These are phyloP conservation scores for Chrysosporium keratinophilum DNA, from an alignment of 2,329 filamentous ascomycete species.

Conservation along the genomic window DNA sequence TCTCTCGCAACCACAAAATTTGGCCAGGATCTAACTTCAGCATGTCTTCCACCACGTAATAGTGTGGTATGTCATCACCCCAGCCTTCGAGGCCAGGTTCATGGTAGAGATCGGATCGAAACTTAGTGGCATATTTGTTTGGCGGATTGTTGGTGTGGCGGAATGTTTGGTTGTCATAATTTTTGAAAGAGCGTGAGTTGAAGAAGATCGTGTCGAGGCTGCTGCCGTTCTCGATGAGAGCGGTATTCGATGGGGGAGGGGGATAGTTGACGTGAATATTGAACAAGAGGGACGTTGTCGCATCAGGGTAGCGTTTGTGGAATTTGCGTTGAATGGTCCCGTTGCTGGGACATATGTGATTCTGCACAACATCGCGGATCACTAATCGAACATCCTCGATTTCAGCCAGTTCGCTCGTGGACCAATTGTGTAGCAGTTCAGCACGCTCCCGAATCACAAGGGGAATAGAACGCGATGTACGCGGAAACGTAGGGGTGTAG, in stretches of 20 bases:
- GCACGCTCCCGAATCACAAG: constrained; percentile 43
- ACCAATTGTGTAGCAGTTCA: constrained; percentile 50
- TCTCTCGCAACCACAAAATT: constrained; percentile 47
- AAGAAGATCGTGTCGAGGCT: constrained; percentile 1
- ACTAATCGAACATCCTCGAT: constrained; percentile 49
- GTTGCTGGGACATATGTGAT: constrained; percentile 52
- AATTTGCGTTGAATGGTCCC: constrained; percentile 50
- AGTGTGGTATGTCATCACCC: constrained; percentile 54
- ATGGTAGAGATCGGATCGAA: constrained; percentile 40
- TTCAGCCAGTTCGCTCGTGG: constrained; percentile 45
- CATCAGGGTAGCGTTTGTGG: constrained; percentile 45
- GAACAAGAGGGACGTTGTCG: constrained; percentile 42
- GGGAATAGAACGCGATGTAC: constrained; percentile 40
- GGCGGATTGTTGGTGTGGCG: constrained; percentile 9
- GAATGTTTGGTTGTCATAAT: constrained; percentile 11
- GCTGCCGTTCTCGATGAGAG: constrained; percentile 10
- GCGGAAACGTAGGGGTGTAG: constrained; percentile 43
- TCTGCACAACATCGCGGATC: constrained; percentile 47
- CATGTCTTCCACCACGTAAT: constrained; percentile 56
- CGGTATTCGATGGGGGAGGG: constrained; percentile 24
- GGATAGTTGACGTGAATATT: constrained; percentile 45
- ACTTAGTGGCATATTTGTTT: constrained; percentile 38
- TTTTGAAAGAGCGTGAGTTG: constrained; percentile 5
- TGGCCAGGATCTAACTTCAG: constrained; percentile 53
- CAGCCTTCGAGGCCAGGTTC: constrained; percentile 51